phyloP scores from a whole-genome alignment of 1,139 yeast species.

The Geotrichum citri-aurantii region DNA sequence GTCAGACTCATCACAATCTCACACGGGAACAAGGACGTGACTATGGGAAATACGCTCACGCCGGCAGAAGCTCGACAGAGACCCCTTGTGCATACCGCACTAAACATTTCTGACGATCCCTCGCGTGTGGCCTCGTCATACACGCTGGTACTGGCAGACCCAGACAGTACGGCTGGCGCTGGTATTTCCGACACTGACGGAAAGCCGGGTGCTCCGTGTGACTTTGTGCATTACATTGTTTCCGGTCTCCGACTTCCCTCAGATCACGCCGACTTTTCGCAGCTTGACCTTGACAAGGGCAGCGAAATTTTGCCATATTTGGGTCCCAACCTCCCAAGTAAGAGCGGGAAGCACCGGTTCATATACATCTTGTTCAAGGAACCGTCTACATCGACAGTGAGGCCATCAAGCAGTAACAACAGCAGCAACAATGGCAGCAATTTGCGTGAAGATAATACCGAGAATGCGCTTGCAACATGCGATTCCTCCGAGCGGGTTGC shows the following conservation, averaged over 20 bases:
- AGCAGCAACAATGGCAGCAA: conserved; percentile 42
- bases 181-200: not conserved
- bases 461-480: conserved; percentile 28
- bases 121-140: conserved; percentile 45
- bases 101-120: conserved; percentile 39
- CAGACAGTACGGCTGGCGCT: conserved; percentile 43
- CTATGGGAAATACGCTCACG: conserved; percentile 70
- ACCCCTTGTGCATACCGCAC: conserved; percentile 64
- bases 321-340: conserved; percentile 83
- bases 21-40: conserved; percentile 55
- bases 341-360: conserved; percentile 79
- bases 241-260: conserved; percentile 52
- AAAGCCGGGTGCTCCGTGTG: conserved; percentile 62
- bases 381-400: conserved; percentile 27
- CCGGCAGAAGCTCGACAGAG: conserved; percentile 58
- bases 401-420: not conserved
- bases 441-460: conserved; percentile 67
- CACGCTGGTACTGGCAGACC: conserved; percentile 78
- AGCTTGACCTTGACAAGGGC: conserved; percentile 32
- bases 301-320: conserved; percentile 44
- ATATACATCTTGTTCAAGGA: conserved; percentile 71
- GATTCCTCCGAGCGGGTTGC: conserved; percentile 51
- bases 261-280: conserved; percentile 34
- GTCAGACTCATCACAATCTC: conserved; percentile 41
- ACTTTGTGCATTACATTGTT: conserved; percentile 71